These are phyloP conservation scores for Epichloe hybrida DNA, from an alignment of 2,329 filamentous ascomycete genomes.

Conservation along the genomic window DNA sequence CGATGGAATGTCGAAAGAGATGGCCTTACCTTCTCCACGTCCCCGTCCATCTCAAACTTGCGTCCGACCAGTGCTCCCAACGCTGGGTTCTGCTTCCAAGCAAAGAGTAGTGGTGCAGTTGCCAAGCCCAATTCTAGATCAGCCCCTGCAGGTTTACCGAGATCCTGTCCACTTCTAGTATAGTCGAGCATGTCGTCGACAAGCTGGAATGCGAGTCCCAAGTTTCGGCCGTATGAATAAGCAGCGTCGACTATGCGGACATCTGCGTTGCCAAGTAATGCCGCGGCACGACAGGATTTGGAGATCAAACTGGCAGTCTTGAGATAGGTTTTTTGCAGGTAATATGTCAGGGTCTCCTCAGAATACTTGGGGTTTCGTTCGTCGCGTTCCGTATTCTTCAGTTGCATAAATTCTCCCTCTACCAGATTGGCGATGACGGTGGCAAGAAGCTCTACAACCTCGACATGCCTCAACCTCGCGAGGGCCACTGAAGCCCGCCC, in stretches of 20 bases:
- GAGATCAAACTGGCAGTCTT: slow-evolving; percentile 94
- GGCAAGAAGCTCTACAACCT: slow-evolving; percentile 86
- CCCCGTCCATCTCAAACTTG: slow-evolving; percentile 68
- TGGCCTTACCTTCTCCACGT: slow-evolving; percentile 63
- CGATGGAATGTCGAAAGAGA: neutral
- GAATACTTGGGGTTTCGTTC: slow-evolving; percentile 76
- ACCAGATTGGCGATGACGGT: slow-evolving; percentile 97
- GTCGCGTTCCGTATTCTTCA: slow-evolving; percentile 88
- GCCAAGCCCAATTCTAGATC: slow-evolving; percentile 88
- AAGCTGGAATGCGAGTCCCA: slow-evolving; percentile 90
- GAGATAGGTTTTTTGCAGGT: slow-evolving; percentile 94
- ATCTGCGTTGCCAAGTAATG: slow-evolving; percentile 67
- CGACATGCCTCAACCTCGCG: slow-evolving; percentile 77
- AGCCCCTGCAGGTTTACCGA: slow-evolving; percentile 90
- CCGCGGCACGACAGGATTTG: slow-evolving; percentile 85
- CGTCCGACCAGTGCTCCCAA: slow-evolving; percentile 79
- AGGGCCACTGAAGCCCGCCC: slow-evolving; percentile 88
- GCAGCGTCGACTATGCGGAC: slow-evolving; percentile 75
- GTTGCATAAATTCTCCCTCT: slow-evolving; percentile 98
- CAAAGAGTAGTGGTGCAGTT: slow-evolving; percentile 86
- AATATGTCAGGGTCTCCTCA: slow-evolving; percentile 82
- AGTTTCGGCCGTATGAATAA: slow-evolving; percentile 83
- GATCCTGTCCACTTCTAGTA: slow-evolving; percentile 67
- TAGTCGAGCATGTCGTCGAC: slow-evolving; percentile 98
- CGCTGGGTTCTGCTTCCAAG: slow-evolving; percentile 80